These are phyloP conservation scores for Rhynchosporium secalis DNA, from an alignment of 2,329 filamentous ascomycete genomes.

Conservation along the genomic window DNA sequence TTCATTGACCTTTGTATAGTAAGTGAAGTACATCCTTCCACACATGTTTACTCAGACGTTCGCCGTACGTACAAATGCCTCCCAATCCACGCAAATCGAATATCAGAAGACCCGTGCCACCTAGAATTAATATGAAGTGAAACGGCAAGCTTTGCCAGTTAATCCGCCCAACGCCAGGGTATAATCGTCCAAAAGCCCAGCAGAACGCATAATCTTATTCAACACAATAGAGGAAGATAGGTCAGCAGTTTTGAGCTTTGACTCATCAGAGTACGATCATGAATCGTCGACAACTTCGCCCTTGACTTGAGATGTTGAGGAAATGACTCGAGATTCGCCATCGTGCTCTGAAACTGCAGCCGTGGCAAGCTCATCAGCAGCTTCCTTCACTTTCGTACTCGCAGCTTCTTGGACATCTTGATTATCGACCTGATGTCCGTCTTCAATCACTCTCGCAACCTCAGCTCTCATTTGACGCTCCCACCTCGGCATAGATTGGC, in stretches of 20 bases:
- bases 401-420: conserved; percentile 1
- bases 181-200: neutral
- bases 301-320: neutral
- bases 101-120: no score
- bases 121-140: neutral
- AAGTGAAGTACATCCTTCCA: no score
- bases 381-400: conserved; percentile 1
- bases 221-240: neutral
- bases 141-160: neutral
- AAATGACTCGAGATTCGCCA: neutral
- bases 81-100: no score
- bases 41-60: no score
- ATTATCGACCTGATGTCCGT: conserved; percentile 5
- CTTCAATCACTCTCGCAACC: conserved; percentile 22
- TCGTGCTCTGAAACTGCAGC: neutral
- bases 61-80: no score
- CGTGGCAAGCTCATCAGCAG: neutral
- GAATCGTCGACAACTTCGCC: conserved; percentile 1
- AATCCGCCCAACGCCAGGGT: neutral
- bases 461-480: conserved; percentile 36
- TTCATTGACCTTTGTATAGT: no score
- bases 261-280: conserved; percentile 13
- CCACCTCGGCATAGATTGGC: conserved; percentile 35
- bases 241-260: no score
- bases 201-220: neutral